Conservation (phyloP, 139 green algal species). For the Cymbomonas tetramitiformis region DNA sequence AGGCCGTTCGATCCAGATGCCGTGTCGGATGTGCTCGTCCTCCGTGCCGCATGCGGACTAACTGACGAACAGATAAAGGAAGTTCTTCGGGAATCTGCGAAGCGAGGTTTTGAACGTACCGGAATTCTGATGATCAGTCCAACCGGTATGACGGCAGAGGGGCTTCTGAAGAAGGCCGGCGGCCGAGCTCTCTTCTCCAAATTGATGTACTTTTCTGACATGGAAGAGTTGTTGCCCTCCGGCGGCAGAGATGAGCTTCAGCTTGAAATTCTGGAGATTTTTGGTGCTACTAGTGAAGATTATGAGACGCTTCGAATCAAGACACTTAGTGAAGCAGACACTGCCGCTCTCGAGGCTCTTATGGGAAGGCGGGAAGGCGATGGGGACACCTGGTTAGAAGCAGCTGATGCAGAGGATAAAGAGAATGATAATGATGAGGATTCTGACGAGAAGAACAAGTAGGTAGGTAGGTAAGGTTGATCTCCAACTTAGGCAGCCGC, state of each 20-base stretch:
- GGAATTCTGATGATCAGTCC: conserved; percentile 27
- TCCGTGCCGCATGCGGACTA: conserved; percentile 54
- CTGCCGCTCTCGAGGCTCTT: too few relatives aligned
- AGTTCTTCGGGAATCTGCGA: conserved; percentile 58
- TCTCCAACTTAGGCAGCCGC: too few relatives aligned
- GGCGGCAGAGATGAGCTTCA: conserved; percentile 27
- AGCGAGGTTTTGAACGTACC: conserved; percentile 74
- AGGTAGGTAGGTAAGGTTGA: too few relatives aligned
- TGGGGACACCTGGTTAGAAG: too few relatives aligned
- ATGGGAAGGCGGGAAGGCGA: too few relatives aligned
- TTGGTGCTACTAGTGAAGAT: conserved; percentile 66
- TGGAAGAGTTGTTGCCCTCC: conserved; percentile 40
- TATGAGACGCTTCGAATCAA: conserved; percentile 41
- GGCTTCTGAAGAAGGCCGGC: conserved; percentile 69
- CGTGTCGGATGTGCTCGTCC: conserved; percentile 70
- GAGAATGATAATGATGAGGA: too few relatives aligned
- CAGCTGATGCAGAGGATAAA: too few relatives aligned
- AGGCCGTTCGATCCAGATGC: conserved; percentile 71
- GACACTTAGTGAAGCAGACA: too few relatives aligned
- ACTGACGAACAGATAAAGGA: conserved; percentile 53
- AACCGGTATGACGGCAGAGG: conserved; percentile 37
- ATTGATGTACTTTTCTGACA: conserved; percentile 77
- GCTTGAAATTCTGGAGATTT: conserved; percentile 49
- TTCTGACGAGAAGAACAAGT: too few relatives aligned
- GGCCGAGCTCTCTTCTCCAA: conserved; percentile 74